A percentile compares a stretch with the other conserved stretches of the same genome.
Conservation (phyloP, 768 basidiomycete species). For the Grammothele lineata region DNA sequence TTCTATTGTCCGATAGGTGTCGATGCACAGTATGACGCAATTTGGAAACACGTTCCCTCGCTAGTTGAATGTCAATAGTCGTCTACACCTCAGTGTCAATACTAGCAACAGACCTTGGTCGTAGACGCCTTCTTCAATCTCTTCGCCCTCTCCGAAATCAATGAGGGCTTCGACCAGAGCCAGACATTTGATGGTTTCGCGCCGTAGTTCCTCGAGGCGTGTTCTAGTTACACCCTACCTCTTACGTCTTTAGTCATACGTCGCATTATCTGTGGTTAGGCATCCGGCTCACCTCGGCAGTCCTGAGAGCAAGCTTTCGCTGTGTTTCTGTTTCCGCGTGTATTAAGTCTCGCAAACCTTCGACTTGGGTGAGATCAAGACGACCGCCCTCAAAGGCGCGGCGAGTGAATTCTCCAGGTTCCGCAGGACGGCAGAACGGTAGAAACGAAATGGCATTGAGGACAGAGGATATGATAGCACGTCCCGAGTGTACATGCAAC, state of each 20-base stretch:
- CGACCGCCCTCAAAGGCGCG: conserved; percentile 79
- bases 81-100: neutral
- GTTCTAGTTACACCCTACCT: conserved; percentile 59
- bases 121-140: conserved; percentile 78
- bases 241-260: neutral
- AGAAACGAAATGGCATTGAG: conserved; percentile 58
- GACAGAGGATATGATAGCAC: conserved; percentile 71
- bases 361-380: conserved; percentile 84
- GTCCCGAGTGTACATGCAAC: conserved; percentile 83
- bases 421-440: conserved; percentile 69
- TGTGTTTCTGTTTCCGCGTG: conserved; percentile 87
- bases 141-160: conserved; percentile 91
- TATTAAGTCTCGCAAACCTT: conserved; percentile 82
- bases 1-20: conserved; percentile 65
- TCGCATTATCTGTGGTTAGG: neutral
- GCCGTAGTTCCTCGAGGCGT: conserved; percentile 60
- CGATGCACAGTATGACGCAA: conserved; percentile 49
- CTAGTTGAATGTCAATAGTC: conserved; percentile 31
- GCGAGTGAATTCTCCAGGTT: conserved; percentile 85
- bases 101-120: conserved; percentile 53
- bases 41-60: conserved; percentile 42
- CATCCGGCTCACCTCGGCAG: conserved; percentile 52
- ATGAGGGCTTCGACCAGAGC: conserved; percentile 85
- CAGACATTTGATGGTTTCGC: conserved; percentile 64
- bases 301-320: conserved; percentile 64